Conservation (phyloP, 176 grass and related monocot species). For the Hsuehochloa calcarea region DNA sequence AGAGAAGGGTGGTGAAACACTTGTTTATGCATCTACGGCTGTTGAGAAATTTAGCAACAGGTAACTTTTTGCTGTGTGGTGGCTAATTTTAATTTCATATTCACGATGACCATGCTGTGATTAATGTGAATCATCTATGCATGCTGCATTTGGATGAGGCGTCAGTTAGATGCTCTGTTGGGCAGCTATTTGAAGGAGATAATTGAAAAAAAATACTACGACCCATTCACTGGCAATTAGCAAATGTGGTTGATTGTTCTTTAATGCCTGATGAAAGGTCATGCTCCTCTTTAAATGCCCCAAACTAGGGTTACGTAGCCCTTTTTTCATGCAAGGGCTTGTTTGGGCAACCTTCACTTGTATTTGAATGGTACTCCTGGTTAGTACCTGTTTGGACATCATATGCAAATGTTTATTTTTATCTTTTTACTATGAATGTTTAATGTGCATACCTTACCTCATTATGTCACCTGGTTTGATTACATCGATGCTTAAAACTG, state of each 20-base stretch:
- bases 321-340: background rate
- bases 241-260: background rate
- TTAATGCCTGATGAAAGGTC: background rate
- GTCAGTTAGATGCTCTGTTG: background rate
- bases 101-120: background rate
- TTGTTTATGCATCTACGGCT: conserved; percentile 85
- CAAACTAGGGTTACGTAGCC: background rate
- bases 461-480: background rate
- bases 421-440: background rate
- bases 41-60: conserved; percentile 99
- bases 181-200: background rate
- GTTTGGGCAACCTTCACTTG: background rate
- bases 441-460: background rate
- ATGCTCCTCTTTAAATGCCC: background rate
- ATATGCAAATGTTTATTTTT: background rate
- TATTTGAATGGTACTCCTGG: background rate
- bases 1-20: conserved; percentile 88
- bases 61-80: conserved; percentile 40
- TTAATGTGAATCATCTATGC: background rate
- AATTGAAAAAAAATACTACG: background rate
- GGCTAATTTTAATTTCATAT: background rate
- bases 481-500: background rate
- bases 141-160: conserved; percentile 1
- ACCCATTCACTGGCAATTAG: background rate
- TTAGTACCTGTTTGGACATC: background rate